Evolutionary conservation across 345 rosid species (phyloP).

Genomic region (Brassica incana): DNA sequence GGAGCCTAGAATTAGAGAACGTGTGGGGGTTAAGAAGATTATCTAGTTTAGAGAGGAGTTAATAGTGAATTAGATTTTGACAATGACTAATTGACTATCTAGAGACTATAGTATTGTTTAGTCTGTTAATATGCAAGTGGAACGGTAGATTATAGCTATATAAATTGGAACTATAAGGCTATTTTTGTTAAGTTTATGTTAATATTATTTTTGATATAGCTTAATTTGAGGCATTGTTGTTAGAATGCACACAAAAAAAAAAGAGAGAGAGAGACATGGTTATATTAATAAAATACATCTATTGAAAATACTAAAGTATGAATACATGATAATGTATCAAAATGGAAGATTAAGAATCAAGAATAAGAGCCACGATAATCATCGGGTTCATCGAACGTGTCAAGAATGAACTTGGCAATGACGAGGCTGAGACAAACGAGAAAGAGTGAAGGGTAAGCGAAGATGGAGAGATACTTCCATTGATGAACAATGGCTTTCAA

Average conservation of each 20-base stretch:
- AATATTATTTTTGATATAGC: too few species aligned
- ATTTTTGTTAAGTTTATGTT: too few species aligned
- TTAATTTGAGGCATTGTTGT: neutral
- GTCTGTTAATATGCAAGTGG: too few species aligned
- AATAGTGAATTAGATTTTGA: too few species aligned
- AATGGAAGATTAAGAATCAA: neutral
- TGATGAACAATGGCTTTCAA: constrained; percentile 38
- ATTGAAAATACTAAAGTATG: neutral
- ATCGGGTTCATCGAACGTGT: constrained; percentile 19
- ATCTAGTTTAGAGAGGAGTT: constrained; percentile 4
- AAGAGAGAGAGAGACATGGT: neutral
- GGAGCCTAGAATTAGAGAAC: neutral
- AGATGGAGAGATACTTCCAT: constrained; percentile 34
- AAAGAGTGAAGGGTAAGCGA: constrained; percentile 23
- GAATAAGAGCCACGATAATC: constrained; percentile 25
- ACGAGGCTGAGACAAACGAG: constrained; percentile 16
- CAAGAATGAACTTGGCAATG: constrained; percentile 19
- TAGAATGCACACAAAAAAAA: neutral
- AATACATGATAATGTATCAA: neutral
- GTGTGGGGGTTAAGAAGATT: constrained; percentile 30
- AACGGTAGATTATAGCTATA: too few species aligned
- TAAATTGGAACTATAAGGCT: too few species aligned
- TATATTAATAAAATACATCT: neutral
- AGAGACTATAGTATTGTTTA: too few species aligned
- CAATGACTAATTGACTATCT: too few species aligned